Percentiles rank a stretch among this genome's conserved stretches.
Conservation (phyloP, 331 rosid species). For the Dryas integrifolia region DNA sequence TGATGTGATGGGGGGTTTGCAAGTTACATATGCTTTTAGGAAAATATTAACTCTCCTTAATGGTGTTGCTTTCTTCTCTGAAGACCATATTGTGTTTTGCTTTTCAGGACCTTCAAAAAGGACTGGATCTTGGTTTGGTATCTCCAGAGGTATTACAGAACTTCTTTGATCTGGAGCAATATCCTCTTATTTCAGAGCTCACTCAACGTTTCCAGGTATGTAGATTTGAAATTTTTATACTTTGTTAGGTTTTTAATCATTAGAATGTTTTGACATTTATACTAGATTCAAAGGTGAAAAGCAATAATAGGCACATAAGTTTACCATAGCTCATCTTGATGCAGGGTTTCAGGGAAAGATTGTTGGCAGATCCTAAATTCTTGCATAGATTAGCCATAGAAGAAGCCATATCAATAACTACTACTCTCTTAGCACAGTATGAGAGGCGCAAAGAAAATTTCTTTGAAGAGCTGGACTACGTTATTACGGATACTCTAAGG, state of each 20-base stretch:
- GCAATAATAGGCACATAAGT: conserved; percentile 1
- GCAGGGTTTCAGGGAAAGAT: conserved; percentile 99
- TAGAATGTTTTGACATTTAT: not conserved
- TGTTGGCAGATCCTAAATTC: conserved; percentile 95
- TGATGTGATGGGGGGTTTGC: not conserved
- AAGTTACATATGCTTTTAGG: not conserved
- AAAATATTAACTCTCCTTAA: not conserved
- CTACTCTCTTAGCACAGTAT: conserved; percentile 80
- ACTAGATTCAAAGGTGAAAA: conserved; percentile 12
- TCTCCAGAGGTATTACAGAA: conserved; percentile 89
- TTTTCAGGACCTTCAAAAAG: conserved; percentile 91
- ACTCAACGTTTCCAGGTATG: conserved; percentile 87
- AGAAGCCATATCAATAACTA: conserved; percentile 83
- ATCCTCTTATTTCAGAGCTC: conserved; percentile 85
- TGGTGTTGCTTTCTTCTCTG: conserved; percentile 10
- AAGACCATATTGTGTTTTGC: conserved; percentile 25
- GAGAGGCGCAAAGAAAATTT: conserved; percentile 82
- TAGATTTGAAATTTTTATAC: conserved; percentile 21
- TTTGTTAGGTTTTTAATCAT: conserved; percentile 2
- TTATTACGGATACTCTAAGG: conserved; percentile 75
- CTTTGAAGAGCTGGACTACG: conserved; percentile 84
- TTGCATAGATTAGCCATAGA: conserved; percentile 92
- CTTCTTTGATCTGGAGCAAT: conserved; percentile 89
- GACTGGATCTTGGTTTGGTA: conserved; percentile 94
- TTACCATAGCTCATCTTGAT: conserved; percentile 31